phyloP scores from a whole-genome alignment of 2,329 filamentous ascomycete species.

The Alternaria novae-zelandiae region DNA sequence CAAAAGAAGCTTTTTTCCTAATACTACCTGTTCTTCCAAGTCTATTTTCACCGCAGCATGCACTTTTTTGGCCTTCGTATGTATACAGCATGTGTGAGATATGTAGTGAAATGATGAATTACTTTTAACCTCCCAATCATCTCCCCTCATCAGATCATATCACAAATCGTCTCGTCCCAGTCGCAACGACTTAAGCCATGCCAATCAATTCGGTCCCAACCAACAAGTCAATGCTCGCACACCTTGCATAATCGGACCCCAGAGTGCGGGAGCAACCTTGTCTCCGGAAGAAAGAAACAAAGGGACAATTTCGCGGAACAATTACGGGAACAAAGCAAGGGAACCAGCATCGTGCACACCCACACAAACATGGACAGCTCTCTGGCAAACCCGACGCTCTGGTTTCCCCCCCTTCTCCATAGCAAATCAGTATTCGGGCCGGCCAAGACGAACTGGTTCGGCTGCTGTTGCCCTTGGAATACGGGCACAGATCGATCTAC shows the following conservation, averaged over 20 bases:
- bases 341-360: not conserved
- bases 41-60: slow-evolving; percentile 1
- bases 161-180: not conserved
- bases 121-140: not conserved
- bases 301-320: not conserved
- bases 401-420: not conserved
- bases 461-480: not conserved
- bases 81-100: slow-evolving; percentile 17
- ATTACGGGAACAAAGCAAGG: not conserved
- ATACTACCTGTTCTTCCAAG: slow-evolving; percentile 16
- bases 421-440: not conserved
- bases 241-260: not conserved
- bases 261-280: not conserved
- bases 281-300: not conserved
- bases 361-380: not conserved
- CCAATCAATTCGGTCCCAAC: not conserved
- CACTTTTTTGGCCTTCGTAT: slow-evolving; percentile 5
- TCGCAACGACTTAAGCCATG: not conserved
- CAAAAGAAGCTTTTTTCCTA: slow-evolving; percentile 27
- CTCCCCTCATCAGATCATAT: not conserved
- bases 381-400: not conserved
- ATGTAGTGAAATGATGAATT: slow-evolving; percentile 25
- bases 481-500: not conserved
- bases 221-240: not conserved
- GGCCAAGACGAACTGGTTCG: not conserved